Base-by-base conservation (phyloP, 108 stramenopile species). In the Halocafeteria seosinensis region DNA sequence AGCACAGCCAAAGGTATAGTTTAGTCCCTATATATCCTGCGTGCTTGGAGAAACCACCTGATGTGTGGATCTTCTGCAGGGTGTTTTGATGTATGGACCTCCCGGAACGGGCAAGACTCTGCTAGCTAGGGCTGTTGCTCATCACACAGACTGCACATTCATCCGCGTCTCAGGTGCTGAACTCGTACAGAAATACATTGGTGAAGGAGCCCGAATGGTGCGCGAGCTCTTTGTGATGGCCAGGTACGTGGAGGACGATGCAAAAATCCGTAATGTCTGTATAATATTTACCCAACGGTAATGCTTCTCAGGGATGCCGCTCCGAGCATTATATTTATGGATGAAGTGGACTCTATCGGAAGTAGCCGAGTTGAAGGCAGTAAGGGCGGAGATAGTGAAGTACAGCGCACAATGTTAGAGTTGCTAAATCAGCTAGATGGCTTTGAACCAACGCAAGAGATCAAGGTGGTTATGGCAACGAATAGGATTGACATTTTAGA, bases 81-180 rank as follows among this genome's bases (percentile, higher is more conserved):
- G 98, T 23, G 94, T 99, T 21, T 70, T 99, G 36, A 74, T 99
- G 37, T 95, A 99, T 63, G 97, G 97, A 34, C 95, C 95, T 6
- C 97, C 97, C 0, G 97, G 97, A 52, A 99, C 97, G 17, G 97
- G 97, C n/a, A 96, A 99, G 81, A 99, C 97, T 0, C 77, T 99
- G 0, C 67, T 99, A 71, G 98, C 98, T n/a, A 74, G 94, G 37
- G 94, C 94, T 31, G 98, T 99, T 50, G 98, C 94, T 0, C 94
- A 96, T 74, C 94, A 99, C 77, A 96, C 98, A 28, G 98, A 96
- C 70, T 96, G 94, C 81, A 96, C 98, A 63, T 99, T 99, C 71
- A 94, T 99, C 74, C 89, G 98, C 42, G 95, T 99, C 38, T 86
- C 85, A 37, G 98, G 98, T 29, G 88, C 98, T 13, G 98, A 99